Conservation (phyloP, 345 rosid genomes). For the Citrus maxima region DNA sequence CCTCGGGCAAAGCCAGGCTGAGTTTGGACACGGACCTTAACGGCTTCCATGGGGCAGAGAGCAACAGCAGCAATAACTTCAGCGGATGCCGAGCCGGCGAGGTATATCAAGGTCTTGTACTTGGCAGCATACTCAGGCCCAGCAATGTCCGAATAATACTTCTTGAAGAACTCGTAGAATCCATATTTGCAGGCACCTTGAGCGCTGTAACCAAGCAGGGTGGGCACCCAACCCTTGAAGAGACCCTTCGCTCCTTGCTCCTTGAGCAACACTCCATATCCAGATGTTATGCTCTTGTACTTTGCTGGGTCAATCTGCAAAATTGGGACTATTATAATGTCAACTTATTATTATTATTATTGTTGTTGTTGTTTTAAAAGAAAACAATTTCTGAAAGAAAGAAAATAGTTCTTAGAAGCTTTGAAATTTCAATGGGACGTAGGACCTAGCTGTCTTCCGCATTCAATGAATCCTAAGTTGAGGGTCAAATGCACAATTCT, state of each 20-base stretch:
- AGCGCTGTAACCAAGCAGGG: conserved; percentile 86
- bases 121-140: conserved; percentile 87
- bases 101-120: conserved; percentile 86
- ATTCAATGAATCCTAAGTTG: not conserved
- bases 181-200: conserved; percentile 96
- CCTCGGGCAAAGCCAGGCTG: conserved; percentile 97
- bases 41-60: conserved; percentile 96
- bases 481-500: not conserved
- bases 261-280: conserved; percentile 69
- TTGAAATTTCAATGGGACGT: no score
- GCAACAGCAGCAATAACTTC: conserved; percentile 88
- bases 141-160: conserved; percentile 87
- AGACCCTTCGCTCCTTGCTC: conserved; percentile 88
- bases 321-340: not conserved
- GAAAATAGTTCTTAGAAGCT: no score
- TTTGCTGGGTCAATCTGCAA: conserved; percentile 82
- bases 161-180: conserved; percentile 86
- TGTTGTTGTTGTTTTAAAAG: no score
- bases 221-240: conserved; percentile 91
- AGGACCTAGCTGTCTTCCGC: no score
- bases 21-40: conserved; percentile 94
- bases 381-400: no score
- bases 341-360: no score
- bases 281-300: conserved; percentile 75
- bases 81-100: conserved; percentile 94